Conservation (phyloP, 2,329 filamentous ascomycete genomes). For the Davidsoniella virescens region DNA sequence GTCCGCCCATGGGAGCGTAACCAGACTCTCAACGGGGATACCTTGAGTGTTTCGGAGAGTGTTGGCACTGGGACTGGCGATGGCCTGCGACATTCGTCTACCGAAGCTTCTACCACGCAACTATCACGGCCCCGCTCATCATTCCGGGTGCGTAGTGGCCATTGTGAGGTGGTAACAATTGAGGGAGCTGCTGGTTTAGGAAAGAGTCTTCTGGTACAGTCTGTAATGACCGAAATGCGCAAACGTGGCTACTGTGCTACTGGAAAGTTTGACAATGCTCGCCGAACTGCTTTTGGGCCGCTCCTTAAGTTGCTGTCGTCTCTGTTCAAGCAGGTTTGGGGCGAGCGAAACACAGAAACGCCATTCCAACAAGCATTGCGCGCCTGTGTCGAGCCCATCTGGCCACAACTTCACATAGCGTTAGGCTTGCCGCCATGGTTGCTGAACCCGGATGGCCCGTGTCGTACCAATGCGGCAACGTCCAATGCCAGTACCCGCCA, state of each 20-base stretch:
- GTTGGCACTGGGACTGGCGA: conserved; percentile 20
- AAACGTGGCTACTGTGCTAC: conserved; percentile 48
- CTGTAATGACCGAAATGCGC: conserved; percentile 43
- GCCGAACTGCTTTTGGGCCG: conserved; percentile 45
- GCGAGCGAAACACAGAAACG: conserved; percentile 48
- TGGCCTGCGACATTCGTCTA: not conserved
- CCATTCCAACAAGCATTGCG: conserved; percentile 45
- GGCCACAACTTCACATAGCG: conserved; percentile 45
- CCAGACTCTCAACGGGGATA: conserved; percentile 33
- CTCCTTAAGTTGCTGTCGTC: conserved; percentile 48
- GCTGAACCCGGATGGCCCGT: conserved; percentile 27
- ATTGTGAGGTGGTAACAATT: conserved; percentile 46
- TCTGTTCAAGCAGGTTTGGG: conserved; percentile 51
- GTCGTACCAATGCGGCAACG: conserved; percentile 15
- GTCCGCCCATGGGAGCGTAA: conserved; percentile 34
- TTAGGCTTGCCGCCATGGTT: conserved; percentile 55
- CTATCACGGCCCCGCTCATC: conserved; percentile 36
- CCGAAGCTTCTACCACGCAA: conserved; percentile 5
- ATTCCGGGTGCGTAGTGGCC: conserved; percentile 43
- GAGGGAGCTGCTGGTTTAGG: conserved; percentile 47
- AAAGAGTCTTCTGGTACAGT: conserved; percentile 48
- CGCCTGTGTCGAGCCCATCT: conserved; percentile 45
- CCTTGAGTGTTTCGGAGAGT: conserved; percentile 30
- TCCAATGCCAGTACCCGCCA: conserved; percentile 11
- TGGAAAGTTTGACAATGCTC: conserved; percentile 48